phyloP scores from a whole-genome alignment of 2,329 filamentous ascomycete genomes.

The Paraphoma chrysanthemicola region DNA sequence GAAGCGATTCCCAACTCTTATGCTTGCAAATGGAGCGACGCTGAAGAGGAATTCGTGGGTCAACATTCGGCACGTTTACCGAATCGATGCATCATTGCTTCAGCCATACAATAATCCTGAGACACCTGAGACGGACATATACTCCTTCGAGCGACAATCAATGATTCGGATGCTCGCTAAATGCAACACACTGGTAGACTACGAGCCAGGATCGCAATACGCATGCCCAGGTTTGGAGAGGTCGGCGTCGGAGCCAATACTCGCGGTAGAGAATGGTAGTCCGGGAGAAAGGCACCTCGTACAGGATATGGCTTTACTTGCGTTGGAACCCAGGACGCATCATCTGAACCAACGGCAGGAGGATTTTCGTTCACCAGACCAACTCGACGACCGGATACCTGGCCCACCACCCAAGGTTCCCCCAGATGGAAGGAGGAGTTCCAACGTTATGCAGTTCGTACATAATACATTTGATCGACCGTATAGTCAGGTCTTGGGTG shows the following conservation, averaged over 20 bases:
- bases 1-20: conserved; percentile 39
- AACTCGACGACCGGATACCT: background rate
- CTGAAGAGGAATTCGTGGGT: conserved; percentile 44
- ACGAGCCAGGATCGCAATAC: conserved; percentile 33
- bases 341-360: background rate
- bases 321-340: too few relatives aligned
- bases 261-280: background rate
- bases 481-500: conserved; percentile 3
- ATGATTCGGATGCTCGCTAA: conserved; percentile 33
- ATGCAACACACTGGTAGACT: conserved; percentile 33
- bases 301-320: background rate
- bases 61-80: conserved; percentile 44
- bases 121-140: conserved; percentile 17
- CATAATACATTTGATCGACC: conserved; percentile 1
- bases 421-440: conserved; percentile 6
- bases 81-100: conserved; percentile 38
- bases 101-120: conserved; percentile 35
- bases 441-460: background rate
- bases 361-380: conserved; percentile 9
- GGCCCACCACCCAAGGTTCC: conserved; percentile 4
- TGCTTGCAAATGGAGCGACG: conserved; percentile 25
- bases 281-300: background rate
- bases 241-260: conserved; percentile 5
- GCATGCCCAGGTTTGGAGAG: conserved; percentile 4
- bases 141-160: conserved; percentile 35